A percentile compares a stretch with the other conserved stretches of the same genome.
These are phyloP conservation scores for Escallonia herrerae DNA, from an alignment of 129 eudicot species.

Conservation along the genomic window DNA sequence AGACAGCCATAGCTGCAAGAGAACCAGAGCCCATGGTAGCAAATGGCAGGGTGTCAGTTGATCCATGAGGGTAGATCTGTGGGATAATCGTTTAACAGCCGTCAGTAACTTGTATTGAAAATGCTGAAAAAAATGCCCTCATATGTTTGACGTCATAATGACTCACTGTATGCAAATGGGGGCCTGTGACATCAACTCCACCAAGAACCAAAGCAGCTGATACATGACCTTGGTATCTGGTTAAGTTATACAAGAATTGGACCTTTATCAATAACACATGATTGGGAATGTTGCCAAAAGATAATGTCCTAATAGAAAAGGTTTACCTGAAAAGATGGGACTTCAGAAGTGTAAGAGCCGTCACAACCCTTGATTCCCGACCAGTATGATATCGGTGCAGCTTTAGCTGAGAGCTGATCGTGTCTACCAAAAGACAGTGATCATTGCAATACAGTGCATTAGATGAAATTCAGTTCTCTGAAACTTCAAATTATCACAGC, in stretches of 20 bases:
- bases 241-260: conserved; percentile 6
- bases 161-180: conserved; percentile 77
- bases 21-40: conserved; percentile 99
- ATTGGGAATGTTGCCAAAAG: not conserved
- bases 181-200: conserved; percentile 90
- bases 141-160: not conserved
- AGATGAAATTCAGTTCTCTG: too few species aligned
- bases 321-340: conserved; percentile 85
- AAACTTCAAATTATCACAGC: too few species aligned
- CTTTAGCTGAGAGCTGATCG: conserved; percentile 87
- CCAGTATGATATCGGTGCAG: conserved; percentile 93
- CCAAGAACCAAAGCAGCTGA: conserved; percentile 94
- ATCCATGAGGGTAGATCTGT: conserved; percentile 96
- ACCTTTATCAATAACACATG: not conserved
- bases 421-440: conserved; percentile 42
- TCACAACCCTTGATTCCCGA: conserved; percentile 97
- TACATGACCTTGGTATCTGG: conserved; percentile 80
- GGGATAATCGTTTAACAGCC: conserved; percentile 1
- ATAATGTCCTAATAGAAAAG: not conserved
- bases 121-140: not conserved
- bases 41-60: conserved; percentile 88
- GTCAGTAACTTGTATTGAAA: conserved; percentile 2
- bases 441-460: not conserved
- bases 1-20: conserved; percentile 93
- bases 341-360: conserved; percentile 79